A percentile compares a stretch with the other conserved stretches of the same genome.
Conservation (phyloP, 352 stramenopile species). For the Phytophthora gonapodyides region DNA sequence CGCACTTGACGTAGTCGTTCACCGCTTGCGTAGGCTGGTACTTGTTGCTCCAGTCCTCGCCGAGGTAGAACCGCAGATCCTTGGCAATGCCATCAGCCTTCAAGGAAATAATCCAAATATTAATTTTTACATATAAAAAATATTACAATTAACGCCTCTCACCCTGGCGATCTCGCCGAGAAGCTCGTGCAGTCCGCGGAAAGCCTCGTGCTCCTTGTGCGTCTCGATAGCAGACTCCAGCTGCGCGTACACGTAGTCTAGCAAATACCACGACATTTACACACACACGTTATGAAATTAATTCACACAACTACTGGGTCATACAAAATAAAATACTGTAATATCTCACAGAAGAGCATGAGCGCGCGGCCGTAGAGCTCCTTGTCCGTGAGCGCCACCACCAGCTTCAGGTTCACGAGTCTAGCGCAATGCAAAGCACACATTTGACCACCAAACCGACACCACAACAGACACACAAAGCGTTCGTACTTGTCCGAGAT, state of each 20-base stretch:
- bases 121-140: background rate
- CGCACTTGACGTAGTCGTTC: constrained; percentile 59
- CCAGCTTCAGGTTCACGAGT: constrained; percentile 70
- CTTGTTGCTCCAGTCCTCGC: constrained; percentile 60
- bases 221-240: constrained; percentile 56
- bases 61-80: constrained; percentile 66
- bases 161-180: constrained; percentile 54
- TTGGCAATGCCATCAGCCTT: constrained; percentile 65
- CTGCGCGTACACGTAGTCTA: constrained; percentile 73
- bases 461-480: background rate
- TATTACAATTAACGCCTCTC: constrained; percentile 7
- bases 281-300: constrained; percentile 10
- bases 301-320: constrained; percentile 4
- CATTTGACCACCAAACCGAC: background rate
- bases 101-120: background rate
- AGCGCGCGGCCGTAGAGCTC: constrained; percentile 66
- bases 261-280: background rate
- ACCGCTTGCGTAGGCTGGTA: constrained; percentile 56
- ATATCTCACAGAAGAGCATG: constrained; percentile 70
- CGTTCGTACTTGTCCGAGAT: constrained; percentile 58
- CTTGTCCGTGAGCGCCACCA: constrained; percentile 68
- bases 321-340: constrained; percentile 3
- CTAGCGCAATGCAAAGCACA: constrained; percentile 26
- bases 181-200: constrained; percentile 49
- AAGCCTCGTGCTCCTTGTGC: constrained; percentile 48